Evolutionary conservation across 805 yeast species (phyloP).

Genomic region (Kluyveromyces aestuarii): DNA sequence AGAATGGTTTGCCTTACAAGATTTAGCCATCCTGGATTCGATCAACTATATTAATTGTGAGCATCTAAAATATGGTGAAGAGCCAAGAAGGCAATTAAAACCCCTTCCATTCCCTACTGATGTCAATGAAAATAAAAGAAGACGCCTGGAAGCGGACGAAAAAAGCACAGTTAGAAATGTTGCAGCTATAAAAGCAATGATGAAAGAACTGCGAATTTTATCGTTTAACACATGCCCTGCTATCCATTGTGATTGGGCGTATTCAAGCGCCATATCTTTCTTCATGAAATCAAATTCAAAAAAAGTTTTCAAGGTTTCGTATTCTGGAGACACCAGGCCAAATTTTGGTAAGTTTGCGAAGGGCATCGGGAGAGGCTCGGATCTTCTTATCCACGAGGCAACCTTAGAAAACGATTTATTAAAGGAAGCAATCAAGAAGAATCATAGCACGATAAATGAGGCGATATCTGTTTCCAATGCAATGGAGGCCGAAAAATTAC

Average conservation of each 20-base stretch:
- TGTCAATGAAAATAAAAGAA: constrained; percentile 8
- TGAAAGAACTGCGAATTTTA: constrained; percentile 34
- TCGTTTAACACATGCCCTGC: constrained; percentile 61
- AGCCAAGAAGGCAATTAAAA: constrained; percentile 24
- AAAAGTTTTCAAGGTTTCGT: constrained; percentile 58
- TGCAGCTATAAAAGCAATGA: constrained; percentile 29
- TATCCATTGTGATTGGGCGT: constrained; percentile 76
- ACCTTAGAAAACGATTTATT: constrained; percentile 73
- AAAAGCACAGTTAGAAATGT: constrained; percentile 20
- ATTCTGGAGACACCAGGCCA: constrained; percentile 95
- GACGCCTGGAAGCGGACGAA: constrained; percentile 19
- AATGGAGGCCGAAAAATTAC: constrained; percentile 64
- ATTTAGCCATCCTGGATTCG: constrained; percentile 31
- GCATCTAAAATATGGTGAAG: constrained; percentile 36
- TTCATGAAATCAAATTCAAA: constrained; percentile 18
- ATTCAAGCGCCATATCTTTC: constrained; percentile 51
- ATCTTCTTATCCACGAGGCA: constrained; percentile 85
- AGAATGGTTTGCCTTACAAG: constrained; percentile 58
- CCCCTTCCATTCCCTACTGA: constrained; percentile 17
- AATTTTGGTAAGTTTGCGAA: constrained; percentile 45
- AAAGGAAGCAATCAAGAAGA: constrained; percentile 71
- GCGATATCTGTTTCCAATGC: constrained; percentile 61
- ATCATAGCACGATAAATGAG: constrained; percentile 83
- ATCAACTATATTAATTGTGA: constrained; percentile 53
- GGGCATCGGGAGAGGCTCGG: constrained; percentile 54